These are phyloP conservation scores for Mercurialis annua DNA, from an alignment of 345 rosid species.

Conservation along the genomic window DNA sequence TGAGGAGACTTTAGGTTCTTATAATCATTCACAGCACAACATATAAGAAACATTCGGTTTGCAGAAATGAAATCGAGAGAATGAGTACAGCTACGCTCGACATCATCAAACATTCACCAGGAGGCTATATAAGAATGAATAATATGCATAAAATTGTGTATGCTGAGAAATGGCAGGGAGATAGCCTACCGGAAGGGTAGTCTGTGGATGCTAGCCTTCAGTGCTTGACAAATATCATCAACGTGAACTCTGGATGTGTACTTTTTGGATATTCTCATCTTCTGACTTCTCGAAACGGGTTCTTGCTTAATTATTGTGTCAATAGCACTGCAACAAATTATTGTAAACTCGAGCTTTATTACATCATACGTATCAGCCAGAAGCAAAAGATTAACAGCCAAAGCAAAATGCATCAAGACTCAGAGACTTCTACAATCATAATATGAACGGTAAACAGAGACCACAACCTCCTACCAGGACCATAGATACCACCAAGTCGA, in stretches of 20 bases:
- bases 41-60: no score
- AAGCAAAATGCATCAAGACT: background rate
- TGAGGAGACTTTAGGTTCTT: background rate
- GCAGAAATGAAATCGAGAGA: no score
- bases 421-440: no score
- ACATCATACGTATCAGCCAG: background rate
- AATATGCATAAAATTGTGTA: no score
- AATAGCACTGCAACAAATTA: constrained; percentile 50
- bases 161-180: no score
- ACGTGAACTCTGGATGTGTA: constrained; percentile 84
- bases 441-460: background rate
- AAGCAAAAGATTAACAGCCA: background rate
- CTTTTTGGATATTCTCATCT: constrained; percentile 48
- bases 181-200: constrained; percentile 49
- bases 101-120: no score
- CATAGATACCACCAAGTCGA: constrained; percentile 96
- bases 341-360: background rate
- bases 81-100: no score
- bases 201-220: constrained; percentile 46
- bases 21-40: background rate
- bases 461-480: constrained; percentile 83
- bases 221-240: constrained; percentile 76
- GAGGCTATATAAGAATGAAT: no score
- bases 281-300: constrained; percentile 46
- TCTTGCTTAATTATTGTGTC: constrained; percentile 58